Conservation (phyloP, 2,329 filamentous ascomycete species). For the Aspergillus sp. region DNA sequence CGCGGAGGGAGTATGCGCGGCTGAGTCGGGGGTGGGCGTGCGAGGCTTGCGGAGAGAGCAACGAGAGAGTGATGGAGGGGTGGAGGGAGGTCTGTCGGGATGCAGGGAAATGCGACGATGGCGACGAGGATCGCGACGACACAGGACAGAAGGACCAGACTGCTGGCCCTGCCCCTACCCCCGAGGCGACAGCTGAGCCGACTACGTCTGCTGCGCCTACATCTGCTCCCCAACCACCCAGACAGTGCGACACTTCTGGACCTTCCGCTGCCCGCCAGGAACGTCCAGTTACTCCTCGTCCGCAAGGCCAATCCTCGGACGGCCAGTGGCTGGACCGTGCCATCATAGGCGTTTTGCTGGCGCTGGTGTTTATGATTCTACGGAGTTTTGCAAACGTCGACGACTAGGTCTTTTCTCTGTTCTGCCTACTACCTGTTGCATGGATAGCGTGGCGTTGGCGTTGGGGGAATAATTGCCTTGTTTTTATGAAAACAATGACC, state of each 20-base stretch:
- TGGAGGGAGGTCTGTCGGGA: constrained; percentile 49
- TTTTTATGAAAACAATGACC: not conserved
- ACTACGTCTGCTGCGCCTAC: constrained; percentile 2
- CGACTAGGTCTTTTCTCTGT: constrained; percentile 9
- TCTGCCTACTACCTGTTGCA: not conserved
- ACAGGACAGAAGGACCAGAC: constrained; percentile 10
- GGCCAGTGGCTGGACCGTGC: constrained; percentile 71
- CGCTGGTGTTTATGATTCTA: constrained; percentile 60
- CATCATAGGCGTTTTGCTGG: constrained; percentile 62
- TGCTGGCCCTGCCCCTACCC: not conserved
- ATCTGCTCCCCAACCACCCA: not conserved
- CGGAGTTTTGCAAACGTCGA: constrained; percentile 33
- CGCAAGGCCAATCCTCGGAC: constrained; percentile 28
- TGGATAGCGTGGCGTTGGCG: not conserved
- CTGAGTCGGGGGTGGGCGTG: constrained; percentile 62
- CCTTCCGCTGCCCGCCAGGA: constrained; percentile 1
- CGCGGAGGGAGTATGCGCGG: constrained; percentile 59
- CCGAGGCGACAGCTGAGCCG: constrained; percentile 1
- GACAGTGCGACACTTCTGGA: not conserved
- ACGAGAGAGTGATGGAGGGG: constrained; percentile 64
- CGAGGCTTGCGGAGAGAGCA: constrained; percentile 56
- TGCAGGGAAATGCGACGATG: constrained; percentile 21
- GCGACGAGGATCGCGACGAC: constrained; percentile 40
- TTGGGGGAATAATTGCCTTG: too few species aligned
- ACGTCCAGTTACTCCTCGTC: constrained; percentile 1